A percentile compares a stretch with the other conserved stretches of the same genome.
Evolutionary conservation across 2,329 filamentous ascomycete species (phyloP).

Genomic region (Diaporthe citrichinensis): DNA sequence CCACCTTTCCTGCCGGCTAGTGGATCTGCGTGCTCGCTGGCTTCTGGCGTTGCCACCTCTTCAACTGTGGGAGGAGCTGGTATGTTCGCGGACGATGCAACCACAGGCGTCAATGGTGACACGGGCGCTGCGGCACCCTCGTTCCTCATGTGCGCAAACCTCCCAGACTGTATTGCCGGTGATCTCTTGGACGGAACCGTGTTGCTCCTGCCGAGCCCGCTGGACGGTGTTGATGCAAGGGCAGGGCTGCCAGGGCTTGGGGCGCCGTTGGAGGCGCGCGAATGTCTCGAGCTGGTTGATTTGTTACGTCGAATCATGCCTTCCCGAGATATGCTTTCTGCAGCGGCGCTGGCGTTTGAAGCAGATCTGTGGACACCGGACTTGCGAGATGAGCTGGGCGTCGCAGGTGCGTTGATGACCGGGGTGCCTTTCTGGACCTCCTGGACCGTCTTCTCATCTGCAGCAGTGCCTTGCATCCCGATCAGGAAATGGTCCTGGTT

Average conservation of each 20-base stretch:
- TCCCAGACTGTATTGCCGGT: slow-evolving; percentile 75
- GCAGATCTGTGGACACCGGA: slow-evolving; percentile 79
- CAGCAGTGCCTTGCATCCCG: slow-evolving; percentile 98
- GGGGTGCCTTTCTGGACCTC: slow-evolving; percentile 79
- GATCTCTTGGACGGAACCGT: slow-evolving; percentile 94
- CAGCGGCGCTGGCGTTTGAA: slow-evolving; percentile 90
- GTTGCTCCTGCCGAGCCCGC: slow-evolving; percentile 79
- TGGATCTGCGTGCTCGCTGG: slow-evolving; percentile 41
- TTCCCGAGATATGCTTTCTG: slow-evolving; percentile 87
- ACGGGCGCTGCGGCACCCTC: slow-evolving; percentile 50
- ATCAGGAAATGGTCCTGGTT: slow-evolving; percentile 99
- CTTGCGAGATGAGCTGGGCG: slow-evolving; percentile 66
- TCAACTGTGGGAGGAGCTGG: slow-evolving; percentile 57
- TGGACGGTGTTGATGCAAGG: slow-evolving; percentile 66
- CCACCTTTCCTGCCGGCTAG: slow-evolving; percentile 29
- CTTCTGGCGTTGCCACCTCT: slow-evolving; percentile 51
- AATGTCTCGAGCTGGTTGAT: slow-evolving; percentile 92
- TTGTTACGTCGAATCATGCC: slow-evolving; percentile 88
- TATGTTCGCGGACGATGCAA: slow-evolving; percentile 62
- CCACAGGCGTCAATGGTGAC: slow-evolving; percentile 54
- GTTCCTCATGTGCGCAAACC: slow-evolving; percentile 68
- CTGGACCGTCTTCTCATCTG: slow-evolving; percentile 82
- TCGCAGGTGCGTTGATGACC: slow-evolving; percentile 61
- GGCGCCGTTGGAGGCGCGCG: slow-evolving; percentile 79
- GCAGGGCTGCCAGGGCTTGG: slow-evolving; percentile 78